These are phyloP conservation scores for Perilla frutescens DNA, from an alignment of 257 asterid species.

Conservation along the genomic window DNA sequence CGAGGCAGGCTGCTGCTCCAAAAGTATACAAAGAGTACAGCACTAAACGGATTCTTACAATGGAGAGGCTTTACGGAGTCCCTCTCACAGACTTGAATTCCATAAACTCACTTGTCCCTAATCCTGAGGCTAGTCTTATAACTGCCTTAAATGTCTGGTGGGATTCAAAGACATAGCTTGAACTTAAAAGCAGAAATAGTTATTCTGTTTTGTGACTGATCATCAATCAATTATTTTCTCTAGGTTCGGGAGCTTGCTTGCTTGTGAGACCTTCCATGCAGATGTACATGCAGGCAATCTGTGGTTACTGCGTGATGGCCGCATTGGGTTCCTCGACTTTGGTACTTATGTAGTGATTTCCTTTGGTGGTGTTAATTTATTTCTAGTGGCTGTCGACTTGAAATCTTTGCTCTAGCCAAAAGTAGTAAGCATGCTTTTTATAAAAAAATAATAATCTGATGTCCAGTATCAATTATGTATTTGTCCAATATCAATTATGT, in stretches of 20 bases:
- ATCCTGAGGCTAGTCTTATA: slow-evolving; percentile 88
- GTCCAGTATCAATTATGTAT: not conserved
- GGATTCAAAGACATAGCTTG: slow-evolving; percentile 34
- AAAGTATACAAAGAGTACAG: slow-evolving; percentile 77
- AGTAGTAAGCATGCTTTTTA: not conserved
- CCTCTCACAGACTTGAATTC: slow-evolving; percentile 96
- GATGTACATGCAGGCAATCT: slow-evolving; percentile 98
- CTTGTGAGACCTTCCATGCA: slow-evolving; percentile 92
- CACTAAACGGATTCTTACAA: slow-evolving; percentile 71
- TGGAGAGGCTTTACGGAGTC: slow-evolving; percentile 99
- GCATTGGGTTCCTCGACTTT: slow-evolving; percentile 97
- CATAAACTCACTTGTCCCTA: slow-evolving; percentile 79
- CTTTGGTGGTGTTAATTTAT: not conserved
- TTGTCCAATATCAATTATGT: not conserved
- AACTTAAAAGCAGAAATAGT: slow-evolving; percentile 18
- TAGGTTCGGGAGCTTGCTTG: slow-evolving; percentile 99
- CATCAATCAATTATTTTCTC: slow-evolving; percentile 13
- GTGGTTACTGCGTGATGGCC: slow-evolving; percentile 96
- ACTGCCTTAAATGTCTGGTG: slow-evolving; percentile 98
- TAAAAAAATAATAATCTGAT: not conserved
- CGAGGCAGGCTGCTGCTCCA: slow-evolving; percentile 94
- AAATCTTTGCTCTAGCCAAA: not conserved
- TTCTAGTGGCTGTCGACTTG: slow-evolving; percentile 8
- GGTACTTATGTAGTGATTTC: slow-evolving; percentile 49
- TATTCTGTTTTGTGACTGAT: slow-evolving; percentile 15